A percentile compares a stretch with the other conserved stretches of the same genome.
Evolutionary conservation across 192 early-diverging fungal genomes (phyloP).

Genomic region (Dispira simplex): DNA sequence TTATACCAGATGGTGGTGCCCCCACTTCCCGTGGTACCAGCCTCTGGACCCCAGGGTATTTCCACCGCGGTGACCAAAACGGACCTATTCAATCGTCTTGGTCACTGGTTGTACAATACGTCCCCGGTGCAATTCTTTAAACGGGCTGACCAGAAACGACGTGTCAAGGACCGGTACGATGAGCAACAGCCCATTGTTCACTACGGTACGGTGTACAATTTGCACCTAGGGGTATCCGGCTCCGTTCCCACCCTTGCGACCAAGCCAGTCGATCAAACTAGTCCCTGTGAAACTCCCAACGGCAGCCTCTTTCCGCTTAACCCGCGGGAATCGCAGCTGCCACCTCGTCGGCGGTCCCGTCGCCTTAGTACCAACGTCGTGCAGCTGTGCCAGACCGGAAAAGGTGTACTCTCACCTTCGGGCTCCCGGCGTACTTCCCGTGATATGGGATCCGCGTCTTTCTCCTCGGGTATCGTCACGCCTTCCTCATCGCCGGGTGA

Average conservation of each 20-base stretch:
- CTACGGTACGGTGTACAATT: slow-evolving; percentile 26
- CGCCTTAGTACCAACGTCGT: not conserved
- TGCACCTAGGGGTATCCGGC: slow-evolving; percentile 9
- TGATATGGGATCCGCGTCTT: not conserved
- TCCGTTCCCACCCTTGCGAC: no score
- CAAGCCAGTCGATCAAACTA: not conserved
- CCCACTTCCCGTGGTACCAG: not conserved
- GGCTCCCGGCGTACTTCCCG: no score
- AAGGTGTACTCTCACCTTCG: not conserved
- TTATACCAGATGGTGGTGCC: slow-evolving; percentile 1
- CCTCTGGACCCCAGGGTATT: not conserved
- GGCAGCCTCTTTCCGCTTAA: not conserved
- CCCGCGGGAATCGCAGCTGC: not conserved
- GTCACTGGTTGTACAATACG: slow-evolving; percentile 34
- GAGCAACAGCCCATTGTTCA: slow-evolving; percentile 28
- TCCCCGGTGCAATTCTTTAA: slow-evolving; percentile 33
- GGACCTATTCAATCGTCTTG: slow-evolving; percentile 26
- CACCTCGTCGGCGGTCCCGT: not conserved
- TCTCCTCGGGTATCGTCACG: not conserved
- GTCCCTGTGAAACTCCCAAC: not conserved
- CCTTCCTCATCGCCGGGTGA: not conserved
- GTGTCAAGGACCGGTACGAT: slow-evolving; percentile 26
- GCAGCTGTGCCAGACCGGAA: not conserved
- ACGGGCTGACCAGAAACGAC: slow-evolving; percentile 27
- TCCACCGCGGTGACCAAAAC: not conserved